phyloP scores from a whole-genome alignment of 768 basidiomycete genomes.

The Suillus discolor region DNA sequence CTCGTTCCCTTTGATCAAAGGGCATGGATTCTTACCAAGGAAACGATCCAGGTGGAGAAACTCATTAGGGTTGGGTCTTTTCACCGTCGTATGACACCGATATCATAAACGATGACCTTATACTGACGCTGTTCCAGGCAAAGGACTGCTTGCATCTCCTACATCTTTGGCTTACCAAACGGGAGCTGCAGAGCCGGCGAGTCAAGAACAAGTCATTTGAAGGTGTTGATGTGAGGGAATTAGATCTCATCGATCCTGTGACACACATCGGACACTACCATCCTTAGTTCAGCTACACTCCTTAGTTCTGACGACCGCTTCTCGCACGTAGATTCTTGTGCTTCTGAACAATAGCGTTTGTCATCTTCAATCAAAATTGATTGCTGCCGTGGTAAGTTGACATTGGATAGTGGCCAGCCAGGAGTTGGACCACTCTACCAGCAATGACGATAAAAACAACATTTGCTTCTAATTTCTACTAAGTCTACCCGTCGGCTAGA shows the following conservation, averaged over 20 bases:
- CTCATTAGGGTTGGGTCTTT: conserved; percentile 65
- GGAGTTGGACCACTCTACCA: neutral
- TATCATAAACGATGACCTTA: neutral
- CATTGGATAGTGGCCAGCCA: neutral
- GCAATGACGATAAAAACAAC: neutral
- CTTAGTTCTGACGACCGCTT: neutral
- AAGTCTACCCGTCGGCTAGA: neutral
- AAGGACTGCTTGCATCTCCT: conserved; percentile 70
- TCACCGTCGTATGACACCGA: conserved; percentile 53
- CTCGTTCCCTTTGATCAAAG: neutral
- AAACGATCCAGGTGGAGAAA: conserved; percentile 59
- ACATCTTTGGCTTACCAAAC: conserved; percentile 70
- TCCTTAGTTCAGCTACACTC: neutral
- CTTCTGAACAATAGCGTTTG: neutral
- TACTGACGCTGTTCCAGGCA: conserved; percentile 38
- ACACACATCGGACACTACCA: conserved; percentile 16
- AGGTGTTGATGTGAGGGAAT: conserved; percentile 66
- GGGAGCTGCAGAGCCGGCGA: conserved; percentile 66
- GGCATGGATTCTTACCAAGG: neutral
- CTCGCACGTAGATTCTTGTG: neutral
- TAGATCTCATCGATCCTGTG: conserved; percentile 60
- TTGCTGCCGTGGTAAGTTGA: neutral
- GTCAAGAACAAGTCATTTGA: conserved; percentile 72
- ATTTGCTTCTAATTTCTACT: neutral
- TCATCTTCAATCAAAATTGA: neutral